Evolutionary conservation across 768 basidiomycete genomes (phyloP).

Genomic region (Lyophyllum shimeji): DNA sequence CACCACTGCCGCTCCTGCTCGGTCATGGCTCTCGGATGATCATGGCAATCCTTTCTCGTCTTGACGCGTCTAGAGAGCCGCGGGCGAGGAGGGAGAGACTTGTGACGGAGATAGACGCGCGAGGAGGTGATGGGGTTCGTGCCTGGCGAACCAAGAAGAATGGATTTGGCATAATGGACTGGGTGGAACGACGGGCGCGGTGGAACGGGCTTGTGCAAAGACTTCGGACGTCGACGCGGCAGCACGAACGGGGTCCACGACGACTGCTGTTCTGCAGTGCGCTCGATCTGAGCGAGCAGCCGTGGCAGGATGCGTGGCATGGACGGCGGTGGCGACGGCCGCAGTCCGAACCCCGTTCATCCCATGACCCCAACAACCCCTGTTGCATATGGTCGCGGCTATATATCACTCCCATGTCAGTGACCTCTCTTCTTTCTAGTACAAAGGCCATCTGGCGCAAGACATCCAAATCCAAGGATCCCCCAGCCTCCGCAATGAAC

Average conservation of each 20-base stretch:
- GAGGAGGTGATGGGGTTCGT: conserved; percentile 56
- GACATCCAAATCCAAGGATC: conserved; percentile 20
- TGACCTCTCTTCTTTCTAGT: conserved; percentile 16
- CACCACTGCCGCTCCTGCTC: conserved; percentile 62
- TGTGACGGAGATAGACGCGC: conserved; percentile 51
- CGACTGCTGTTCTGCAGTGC: conserved; percentile 14
- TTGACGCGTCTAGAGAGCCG: conserved; percentile 28
- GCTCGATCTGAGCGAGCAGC: conserved; percentile 43
- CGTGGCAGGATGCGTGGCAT: conserved; percentile 78
- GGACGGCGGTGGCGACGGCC: not conserved
- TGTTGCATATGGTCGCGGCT: no score
- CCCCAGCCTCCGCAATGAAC: conserved; percentile 9
- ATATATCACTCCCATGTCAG: not conserved
- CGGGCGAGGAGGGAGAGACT: conserved; percentile 52
- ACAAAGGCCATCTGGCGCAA: conserved; percentile 37
- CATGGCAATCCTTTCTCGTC: conserved; percentile 22
- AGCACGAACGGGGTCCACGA: conserved; percentile 26
- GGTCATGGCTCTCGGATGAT: conserved; percentile 58
- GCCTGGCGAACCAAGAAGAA: conserved; percentile 49
- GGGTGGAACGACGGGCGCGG: conserved; percentile 45
- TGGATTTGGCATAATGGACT: conserved; percentile 48
- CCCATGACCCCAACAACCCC: no score
- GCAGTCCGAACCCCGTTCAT: not conserved
- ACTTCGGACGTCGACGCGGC: conserved; percentile 24
- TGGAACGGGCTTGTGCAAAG: conserved; percentile 33